Evolutionary conservation across 768 basidiomycete genomes (phyloP).

Genomic region (Leucocoprinus birnbaumii): DNA sequence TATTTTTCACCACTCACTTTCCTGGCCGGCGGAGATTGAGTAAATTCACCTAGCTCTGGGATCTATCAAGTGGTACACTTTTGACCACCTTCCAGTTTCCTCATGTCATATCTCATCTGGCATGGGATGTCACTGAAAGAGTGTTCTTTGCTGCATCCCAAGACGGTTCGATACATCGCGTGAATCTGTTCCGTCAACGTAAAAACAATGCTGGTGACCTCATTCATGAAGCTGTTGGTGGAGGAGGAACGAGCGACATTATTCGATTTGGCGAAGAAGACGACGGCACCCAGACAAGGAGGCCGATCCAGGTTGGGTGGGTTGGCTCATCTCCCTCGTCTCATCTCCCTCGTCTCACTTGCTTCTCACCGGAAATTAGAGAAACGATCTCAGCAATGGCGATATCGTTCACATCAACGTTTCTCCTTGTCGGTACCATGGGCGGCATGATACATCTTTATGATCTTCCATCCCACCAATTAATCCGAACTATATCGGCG

Average conservation of each 20-base stretch:
- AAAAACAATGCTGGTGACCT: slow-evolving; percentile 50
- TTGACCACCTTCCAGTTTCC: slow-evolving; percentile 90
- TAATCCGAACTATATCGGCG: slow-evolving; percentile 74
- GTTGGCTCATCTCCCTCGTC: too few species aligned
- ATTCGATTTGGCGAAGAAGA: slow-evolving; percentile 64
- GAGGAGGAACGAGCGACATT: slow-evolving; percentile 67
- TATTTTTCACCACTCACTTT: slow-evolving; percentile 27
- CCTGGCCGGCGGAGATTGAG: slow-evolving; percentile 10
- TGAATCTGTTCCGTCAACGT: slow-evolving; percentile 71
- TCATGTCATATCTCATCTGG: slow-evolving; percentile 62
- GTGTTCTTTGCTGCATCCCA: slow-evolving; percentile 83
- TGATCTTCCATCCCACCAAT: slow-evolving; percentile 89
- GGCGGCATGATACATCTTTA: slow-evolving; percentile 75
- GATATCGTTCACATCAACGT: slow-evolving; percentile 74
- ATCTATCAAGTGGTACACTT: slow-evolving; percentile 67
- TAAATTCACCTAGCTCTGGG: slow-evolving; percentile 62
- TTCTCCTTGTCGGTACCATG: slow-evolving; percentile 80
- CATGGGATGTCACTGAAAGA: slow-evolving; percentile 84
- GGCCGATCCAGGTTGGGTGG: slow-evolving; percentile 73
- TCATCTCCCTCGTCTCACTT: background rate
- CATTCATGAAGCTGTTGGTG: slow-evolving; percentile 69
- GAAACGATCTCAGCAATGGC: slow-evolving; percentile 70
- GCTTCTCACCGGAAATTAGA: slow-evolving; percentile 32
- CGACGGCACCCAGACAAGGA: slow-evolving; percentile 43
- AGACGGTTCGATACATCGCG: slow-evolving; percentile 74